phyloP scores from a whole-genome alignment of 371 early-diverging fungal genomes.

The Rhizopus microsporus region DNA sequence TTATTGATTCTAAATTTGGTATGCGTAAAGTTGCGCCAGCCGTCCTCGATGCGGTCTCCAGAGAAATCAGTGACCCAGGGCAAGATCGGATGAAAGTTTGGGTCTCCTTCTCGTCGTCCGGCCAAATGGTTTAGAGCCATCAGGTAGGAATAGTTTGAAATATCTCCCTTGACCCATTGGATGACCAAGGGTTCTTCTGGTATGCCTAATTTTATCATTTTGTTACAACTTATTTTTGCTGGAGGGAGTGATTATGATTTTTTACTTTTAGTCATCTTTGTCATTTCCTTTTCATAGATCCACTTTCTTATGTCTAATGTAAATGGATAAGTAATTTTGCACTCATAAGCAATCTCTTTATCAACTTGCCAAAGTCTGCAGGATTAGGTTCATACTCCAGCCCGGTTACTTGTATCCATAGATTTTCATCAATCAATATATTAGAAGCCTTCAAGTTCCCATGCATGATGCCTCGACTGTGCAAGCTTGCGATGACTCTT shows the following conservation, averaged over 20 bases:
- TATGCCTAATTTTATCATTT: conserved; percentile 33
- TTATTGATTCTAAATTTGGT: conserved; percentile 74
- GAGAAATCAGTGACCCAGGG: conserved; percentile 77
- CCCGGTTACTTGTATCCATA: conserved; percentile 64
- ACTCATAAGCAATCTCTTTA: background rate
- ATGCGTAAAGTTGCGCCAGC: conserved; percentile 67
- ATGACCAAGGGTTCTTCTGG: conserved; percentile 60
- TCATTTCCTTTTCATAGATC: conserved; percentile 19
- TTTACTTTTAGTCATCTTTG: conserved; percentile 30
- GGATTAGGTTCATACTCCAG: conserved; percentile 52
- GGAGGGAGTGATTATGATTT: background rate
- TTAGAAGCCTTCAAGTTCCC: conserved; percentile 61
- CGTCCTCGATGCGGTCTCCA: conserved; percentile 50
- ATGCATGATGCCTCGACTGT: conserved; percentile 59
- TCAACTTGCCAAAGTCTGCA: conserved; percentile 29
- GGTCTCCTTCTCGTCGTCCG: conserved; percentile 68
- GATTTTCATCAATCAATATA: conserved; percentile 65
- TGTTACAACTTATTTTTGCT: background rate
- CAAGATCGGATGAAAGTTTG: conserved; percentile 72
- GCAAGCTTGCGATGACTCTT: conserved; percentile 54
- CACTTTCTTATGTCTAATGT: conserved; percentile 28
- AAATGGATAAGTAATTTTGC: background rate
- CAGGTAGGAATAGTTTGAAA: conserved; percentile 82
- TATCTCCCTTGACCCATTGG: conserved; percentile 73
- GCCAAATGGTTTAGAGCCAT: conserved; percentile 82